Base-by-base conservation (phyloP, 108 stramenopile species). In the Epithemia pelagica region DNA sequence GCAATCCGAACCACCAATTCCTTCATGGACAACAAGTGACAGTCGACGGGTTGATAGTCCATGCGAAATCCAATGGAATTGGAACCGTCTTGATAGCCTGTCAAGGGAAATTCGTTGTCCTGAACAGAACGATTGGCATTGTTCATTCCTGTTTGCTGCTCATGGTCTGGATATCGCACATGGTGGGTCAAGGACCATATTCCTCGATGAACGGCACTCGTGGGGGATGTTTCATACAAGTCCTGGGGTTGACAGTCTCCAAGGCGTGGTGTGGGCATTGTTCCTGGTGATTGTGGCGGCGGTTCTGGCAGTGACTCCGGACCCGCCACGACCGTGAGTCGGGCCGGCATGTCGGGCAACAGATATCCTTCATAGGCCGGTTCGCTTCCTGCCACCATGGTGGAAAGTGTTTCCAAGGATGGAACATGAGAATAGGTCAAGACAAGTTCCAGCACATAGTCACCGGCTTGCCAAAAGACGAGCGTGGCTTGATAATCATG, bases 311-410 rank as follows among this genome's bases (percentile, higher is more conserved):
- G 10, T 46, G 5, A 15, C 30, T 28, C 65, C 28, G 8, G 57
- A 54, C 26, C 28, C 21, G 73, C 74, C 22, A 25, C 30, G 3
- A 78, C 58, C n/a, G 28, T 54, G 15, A 79, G 32, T 10, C 5
- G 15, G 5, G 37, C 37, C 20, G 87, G 87, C 74, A 89, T 84
- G 22, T 76, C 81, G 21, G 77, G 72, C 21, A 89, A 59, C 58
- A 86, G 58, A 58, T 84, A 82, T n/a, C 88, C 88, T 77, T 89
- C 88, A 65, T 86, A 89, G 15, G 76, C 73, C 28, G 88, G 85
- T 59, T 86, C 85, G 27, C 5, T 10, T 26, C 61, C 52, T n/a
- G 24, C 0, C 10, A 15, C 15, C 10, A 15, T 5, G 10, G 15
- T 5, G 5, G 37, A 15, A 46, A 46, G 15, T 46, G 5, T 5